Evolutionary conservation across 2,329 filamentous ascomycete genomes (phyloP).

Genomic region (Sclerotinia subarctica): DNA sequence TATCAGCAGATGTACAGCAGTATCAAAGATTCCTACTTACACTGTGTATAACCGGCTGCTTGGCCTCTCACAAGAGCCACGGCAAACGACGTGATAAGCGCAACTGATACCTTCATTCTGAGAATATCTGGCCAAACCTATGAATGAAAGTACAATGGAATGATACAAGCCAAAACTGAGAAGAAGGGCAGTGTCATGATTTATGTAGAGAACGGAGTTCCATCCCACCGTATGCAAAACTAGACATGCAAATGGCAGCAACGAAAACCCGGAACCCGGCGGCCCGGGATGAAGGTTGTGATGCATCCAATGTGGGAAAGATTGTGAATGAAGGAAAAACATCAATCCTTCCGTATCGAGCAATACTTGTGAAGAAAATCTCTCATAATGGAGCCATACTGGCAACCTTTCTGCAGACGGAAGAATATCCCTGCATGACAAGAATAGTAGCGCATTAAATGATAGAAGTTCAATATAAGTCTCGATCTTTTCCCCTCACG

Average conservation of each 20-base stretch:
- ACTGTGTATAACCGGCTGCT: conserved; percentile 5
- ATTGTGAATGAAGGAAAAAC: conserved; percentile 11
- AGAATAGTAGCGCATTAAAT: not conserved
- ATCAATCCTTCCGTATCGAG: not conserved
- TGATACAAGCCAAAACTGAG: not conserved
- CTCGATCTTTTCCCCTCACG: not conserved
- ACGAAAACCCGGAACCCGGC: not conserved
- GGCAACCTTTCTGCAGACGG: not conserved
- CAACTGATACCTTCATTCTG: conserved; percentile 13
- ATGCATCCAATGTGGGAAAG: not conserved
- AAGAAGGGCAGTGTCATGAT: not conserved
- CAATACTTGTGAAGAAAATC: not conserved
- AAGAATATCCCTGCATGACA: not conserved
- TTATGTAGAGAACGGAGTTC: not conserved
- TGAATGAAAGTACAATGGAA: not conserved
- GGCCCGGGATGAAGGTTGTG: not conserved
- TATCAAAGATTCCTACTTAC: not conserved
- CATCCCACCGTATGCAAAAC: too few species aligned
- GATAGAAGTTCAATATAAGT: not conserved
- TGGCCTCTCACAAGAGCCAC: conserved; percentile 13
- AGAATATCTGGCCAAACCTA: too few species aligned
- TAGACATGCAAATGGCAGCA: not conserved
- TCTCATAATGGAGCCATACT: not conserved
- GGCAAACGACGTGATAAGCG: not conserved
- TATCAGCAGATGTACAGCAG: not conserved